These are phyloP conservation scores for Monosporozyma unispora DNA, from an alignment of 805 yeast species.

Conservation along the genomic window DNA sequence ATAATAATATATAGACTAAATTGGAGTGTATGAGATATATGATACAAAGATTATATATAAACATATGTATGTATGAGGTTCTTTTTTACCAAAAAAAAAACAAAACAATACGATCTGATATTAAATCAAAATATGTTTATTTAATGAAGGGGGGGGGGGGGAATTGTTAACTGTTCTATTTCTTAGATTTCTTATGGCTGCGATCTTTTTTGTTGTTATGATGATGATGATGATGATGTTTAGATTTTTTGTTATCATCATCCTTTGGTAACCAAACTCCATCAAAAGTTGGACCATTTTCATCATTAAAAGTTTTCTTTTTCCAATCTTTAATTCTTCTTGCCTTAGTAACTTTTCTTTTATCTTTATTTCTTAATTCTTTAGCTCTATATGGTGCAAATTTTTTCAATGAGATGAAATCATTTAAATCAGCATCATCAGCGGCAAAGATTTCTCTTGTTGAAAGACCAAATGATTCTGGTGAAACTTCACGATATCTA, in stretches of 20 bases:
- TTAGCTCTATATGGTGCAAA: constrained; percentile 85
- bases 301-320: constrained; percentile 62
- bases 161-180: neutral
- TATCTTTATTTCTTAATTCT: constrained; percentile 66
- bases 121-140: no score
- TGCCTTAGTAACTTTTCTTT: constrained; percentile 74
- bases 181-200: constrained; percentile 2
- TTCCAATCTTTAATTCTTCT: constrained; percentile 86
- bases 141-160: no score
- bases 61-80: neutral
- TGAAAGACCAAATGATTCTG: constrained; percentile 81
- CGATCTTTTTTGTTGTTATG: constrained; percentile 3
- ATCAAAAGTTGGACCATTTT: constrained; percentile 35
- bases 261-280: constrained; percentile 14
- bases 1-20: constrained; percentile 1
- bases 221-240: constrained; percentile 4
- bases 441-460: constrained; percentile 85
- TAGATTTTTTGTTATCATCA: constrained; percentile 10
- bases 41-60: neutral
- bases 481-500: constrained; percentile 89
- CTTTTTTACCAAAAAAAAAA: no score
- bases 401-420: constrained; percentile 79
- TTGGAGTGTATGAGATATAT: neutral
- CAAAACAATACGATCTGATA: no score
- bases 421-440: constrained; percentile 77